Percentiles rank a stretch among this genome's conserved stretches.
Conservation (phyloP, 2,329 filamentous ascomycete species). For the Amesomyces nigricolor region DNA sequence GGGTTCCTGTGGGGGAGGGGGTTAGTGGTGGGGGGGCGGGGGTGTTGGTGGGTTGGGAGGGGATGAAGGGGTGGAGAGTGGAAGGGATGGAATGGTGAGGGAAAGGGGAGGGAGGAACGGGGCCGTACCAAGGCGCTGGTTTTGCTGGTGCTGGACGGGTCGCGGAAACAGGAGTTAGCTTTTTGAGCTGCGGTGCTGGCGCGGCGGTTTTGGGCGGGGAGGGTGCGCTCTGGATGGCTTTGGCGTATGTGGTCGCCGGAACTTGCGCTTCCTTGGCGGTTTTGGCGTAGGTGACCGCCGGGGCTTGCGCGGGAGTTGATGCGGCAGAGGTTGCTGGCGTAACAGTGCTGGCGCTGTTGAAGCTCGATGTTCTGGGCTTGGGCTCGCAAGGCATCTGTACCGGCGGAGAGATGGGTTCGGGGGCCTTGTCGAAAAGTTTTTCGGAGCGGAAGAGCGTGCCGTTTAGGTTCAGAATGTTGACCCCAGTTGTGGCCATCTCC, state of each 20-base stretch:
- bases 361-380: conserved; percentile 6
- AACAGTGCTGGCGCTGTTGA: conserved; percentile 1
- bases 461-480: conserved; percentile 43
- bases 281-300: conserved; percentile 24
- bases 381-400: conserved; percentile 13
- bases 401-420: not conserved
- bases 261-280: conserved; percentile 27
- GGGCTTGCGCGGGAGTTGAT: conserved; percentile 26
- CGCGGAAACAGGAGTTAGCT: conserved; percentile 20
- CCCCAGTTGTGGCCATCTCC: conserved; percentile 43
- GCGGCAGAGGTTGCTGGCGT: conserved; percentile 23
- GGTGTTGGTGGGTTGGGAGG: too few species aligned
- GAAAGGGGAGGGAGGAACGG: too few species aligned
- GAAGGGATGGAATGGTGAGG: too few species aligned
- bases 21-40: not conserved
- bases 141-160: conserved; percentile 23
- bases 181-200: conserved; percentile 31
- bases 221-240: conserved; percentile 35
- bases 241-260: conserved; percentile 23
- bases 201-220: conserved; percentile 41
- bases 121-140: conserved; percentile 37
- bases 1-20: conserved; percentile 33
- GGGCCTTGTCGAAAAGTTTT: conserved; percentile 40
- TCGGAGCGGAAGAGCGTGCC: conserved; percentile 48
- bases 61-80: too few species aligned